Conservation (phyloP, 2,329 filamentous ascomycete species). For the Xylariaceae sp. region DNA sequence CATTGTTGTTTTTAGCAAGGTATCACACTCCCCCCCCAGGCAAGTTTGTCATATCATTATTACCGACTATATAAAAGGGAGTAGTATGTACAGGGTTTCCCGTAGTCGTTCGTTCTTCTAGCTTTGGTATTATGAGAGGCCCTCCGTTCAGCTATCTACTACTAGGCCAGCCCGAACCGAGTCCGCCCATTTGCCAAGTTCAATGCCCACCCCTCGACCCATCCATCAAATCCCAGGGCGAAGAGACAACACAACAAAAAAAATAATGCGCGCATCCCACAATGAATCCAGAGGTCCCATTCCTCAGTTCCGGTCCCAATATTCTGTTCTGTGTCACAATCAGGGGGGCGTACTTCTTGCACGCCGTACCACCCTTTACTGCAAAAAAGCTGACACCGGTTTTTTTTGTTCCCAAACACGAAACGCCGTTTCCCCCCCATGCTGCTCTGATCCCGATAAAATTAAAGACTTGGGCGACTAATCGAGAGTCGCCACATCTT, state of each 20-base stretch:
- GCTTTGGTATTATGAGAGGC: background rate
- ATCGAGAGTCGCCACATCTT: conserved; percentile 9
- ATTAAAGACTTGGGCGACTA: conserved; percentile 9
- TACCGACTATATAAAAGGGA: conserved; percentile 10
- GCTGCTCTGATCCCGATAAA: conserved; percentile 18
- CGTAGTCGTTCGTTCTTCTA: conserved; percentile 3
- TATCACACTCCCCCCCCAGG: background rate
- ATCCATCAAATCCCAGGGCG: conserved; percentile 32
- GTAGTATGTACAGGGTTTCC: conserved; percentile 2
- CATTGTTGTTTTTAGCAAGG: background rate
- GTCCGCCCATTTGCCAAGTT: conserved; percentile 33
- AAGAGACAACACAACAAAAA: no score
- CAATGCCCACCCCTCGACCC: conserved; percentile 2
- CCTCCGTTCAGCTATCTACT: background rate
- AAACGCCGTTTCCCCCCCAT: conserved; percentile 16
- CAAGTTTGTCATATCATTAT: conserved; percentile 7
- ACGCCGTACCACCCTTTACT: background rate
- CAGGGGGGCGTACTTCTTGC: conserved; percentile 20
- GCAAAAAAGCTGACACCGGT: conserved; percentile 4
- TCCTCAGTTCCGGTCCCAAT: conserved; percentile 27
- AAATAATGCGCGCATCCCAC: conserved; percentile 34
- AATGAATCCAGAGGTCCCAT: conserved; percentile 32
- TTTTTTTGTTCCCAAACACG: conserved; percentile 8
- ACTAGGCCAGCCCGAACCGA: conserved; percentile 17
- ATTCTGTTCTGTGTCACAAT: conserved; percentile 22